Conservation (phyloP, 75 land plant genomes). For the Cryptomeria japonica region DNA sequence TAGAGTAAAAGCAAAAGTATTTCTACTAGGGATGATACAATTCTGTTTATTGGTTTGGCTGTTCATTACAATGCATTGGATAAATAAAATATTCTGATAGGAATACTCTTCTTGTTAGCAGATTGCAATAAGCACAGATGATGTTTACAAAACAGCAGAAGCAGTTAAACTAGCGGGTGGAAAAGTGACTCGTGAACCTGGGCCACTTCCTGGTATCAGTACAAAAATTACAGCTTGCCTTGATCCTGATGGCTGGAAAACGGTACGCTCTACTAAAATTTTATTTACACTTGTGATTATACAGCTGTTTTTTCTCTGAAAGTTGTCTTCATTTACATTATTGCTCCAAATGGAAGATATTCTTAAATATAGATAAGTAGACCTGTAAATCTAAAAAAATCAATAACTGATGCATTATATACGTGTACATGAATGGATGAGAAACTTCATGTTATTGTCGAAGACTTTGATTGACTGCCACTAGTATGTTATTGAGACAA, state of each 20-base stretch:
- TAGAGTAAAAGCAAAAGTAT: neutral
- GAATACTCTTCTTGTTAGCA: constrained; percentile 15
- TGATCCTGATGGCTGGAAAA: constrained; percentile 99
- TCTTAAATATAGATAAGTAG: no score
- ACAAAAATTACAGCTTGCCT: constrained; percentile 90
- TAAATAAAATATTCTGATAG: neutral
- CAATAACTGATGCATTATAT: neutral
- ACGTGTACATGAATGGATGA: neutral
- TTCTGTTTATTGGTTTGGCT: neutral
- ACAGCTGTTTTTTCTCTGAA: neutral
- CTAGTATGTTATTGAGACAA: neutral
- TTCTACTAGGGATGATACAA: neutral
- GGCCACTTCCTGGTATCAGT: constrained; percentile 82
- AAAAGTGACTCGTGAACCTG: constrained; percentile 77
- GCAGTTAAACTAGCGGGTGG: constrained; percentile 67
- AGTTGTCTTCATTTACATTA: neutral
- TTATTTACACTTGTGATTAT: neutral
- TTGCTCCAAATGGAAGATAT: neutral
- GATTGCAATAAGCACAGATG: constrained; percentile 93
- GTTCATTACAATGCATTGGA: neutral
- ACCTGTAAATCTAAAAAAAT: neutral
- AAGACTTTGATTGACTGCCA: constrained; percentile 1
- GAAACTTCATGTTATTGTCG: neutral
- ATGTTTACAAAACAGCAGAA: constrained; percentile 95
- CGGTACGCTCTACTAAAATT: constrained; percentile 35